A percentile compares a stretch with the other conserved stretches of the same genome.
Evolutionary conservation across 805 yeast genomes (phyloP).

Genomic region (Wickerhamomyces silvicola): DNA sequence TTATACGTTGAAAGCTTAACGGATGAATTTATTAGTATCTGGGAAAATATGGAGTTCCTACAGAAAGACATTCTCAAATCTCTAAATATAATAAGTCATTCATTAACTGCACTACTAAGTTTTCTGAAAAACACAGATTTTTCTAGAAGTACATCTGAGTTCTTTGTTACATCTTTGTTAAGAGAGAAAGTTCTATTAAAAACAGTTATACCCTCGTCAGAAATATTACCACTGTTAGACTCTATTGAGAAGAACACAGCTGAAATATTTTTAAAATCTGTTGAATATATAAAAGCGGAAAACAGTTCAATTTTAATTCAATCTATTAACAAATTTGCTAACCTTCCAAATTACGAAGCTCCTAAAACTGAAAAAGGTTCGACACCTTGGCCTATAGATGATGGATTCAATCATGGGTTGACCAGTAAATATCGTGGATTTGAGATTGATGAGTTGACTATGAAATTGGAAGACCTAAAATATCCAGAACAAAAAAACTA

Average conservation of each 20-base stretch:
- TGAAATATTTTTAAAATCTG: constrained; percentile 36
- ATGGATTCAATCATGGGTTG: constrained; percentile 45
- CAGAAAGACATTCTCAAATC: constrained; percentile 33
- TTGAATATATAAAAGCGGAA: constrained; percentile 17
- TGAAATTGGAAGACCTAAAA: constrained; percentile 17
- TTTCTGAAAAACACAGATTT: constrained; percentile 38
- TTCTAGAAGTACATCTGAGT: constrained; percentile 38
- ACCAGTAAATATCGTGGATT: constrained; percentile 39
- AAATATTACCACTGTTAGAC: constrained; percentile 25
- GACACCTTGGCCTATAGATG: constrained; percentile 22
- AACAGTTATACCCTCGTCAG: constrained; percentile 22
- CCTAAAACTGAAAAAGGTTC: constrained; percentile 11
- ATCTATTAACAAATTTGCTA: constrained; percentile 36
- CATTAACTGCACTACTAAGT: constrained; percentile 50
- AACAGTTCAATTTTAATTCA: constrained; percentile 27
- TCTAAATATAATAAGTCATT: constrained; percentile 48
- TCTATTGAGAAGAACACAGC: constrained; percentile 37
- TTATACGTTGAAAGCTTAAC: constrained; percentile 47
- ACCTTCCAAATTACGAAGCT: constrained; percentile 23
- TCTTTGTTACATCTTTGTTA: constrained; percentile 34
- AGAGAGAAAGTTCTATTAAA: constrained; percentile 3
- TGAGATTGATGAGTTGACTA: constrained; percentile 31
- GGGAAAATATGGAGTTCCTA: constrained; percentile 55
- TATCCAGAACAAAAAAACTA: constrained; percentile 8
- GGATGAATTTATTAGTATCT: constrained; percentile 52